Conservation (phyloP, 257 asterid genomes). For the Craterostigma plantagineum region DNA sequence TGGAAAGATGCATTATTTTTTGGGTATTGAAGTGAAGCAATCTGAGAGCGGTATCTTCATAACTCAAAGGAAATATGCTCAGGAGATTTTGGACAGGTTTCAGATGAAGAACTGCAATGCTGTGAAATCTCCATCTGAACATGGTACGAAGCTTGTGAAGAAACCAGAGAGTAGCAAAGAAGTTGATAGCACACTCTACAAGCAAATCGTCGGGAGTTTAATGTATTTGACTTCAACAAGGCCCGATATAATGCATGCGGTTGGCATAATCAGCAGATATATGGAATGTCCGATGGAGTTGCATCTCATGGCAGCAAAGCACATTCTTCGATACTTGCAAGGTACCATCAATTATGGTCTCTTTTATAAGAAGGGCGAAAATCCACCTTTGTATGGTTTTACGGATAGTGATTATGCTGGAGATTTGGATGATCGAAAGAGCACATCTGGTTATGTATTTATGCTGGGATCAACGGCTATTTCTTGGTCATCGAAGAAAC, state of each 20-base stretch:
- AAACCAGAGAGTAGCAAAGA: neutral
- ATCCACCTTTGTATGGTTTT: neutral
- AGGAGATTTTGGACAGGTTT: neutral
- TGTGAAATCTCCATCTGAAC: neutral
- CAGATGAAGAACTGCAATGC: neutral
- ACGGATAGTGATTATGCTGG: neutral
- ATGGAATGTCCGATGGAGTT: neutral
- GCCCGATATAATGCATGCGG: neutral
- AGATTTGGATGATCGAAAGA: neutral
- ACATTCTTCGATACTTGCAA: neutral
- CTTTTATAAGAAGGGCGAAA: neutral
- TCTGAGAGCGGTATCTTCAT: neutral
- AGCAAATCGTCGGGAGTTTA: neutral
- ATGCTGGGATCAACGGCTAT: neutral
- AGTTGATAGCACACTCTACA: neutral
- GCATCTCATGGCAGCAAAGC: neutral
- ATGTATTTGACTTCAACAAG: neutral
- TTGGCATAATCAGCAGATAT: neutral
- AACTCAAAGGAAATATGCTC: neutral
- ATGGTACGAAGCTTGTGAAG: neutral
- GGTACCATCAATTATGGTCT: too few species aligned
- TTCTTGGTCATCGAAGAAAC: neutral
- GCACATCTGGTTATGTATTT: neutral
- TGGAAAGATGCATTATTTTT: neutral
- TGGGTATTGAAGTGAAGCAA: neutral